Conservation (phyloP, 352 stramenopile species). For the Pythium phragmitis region DNA sequence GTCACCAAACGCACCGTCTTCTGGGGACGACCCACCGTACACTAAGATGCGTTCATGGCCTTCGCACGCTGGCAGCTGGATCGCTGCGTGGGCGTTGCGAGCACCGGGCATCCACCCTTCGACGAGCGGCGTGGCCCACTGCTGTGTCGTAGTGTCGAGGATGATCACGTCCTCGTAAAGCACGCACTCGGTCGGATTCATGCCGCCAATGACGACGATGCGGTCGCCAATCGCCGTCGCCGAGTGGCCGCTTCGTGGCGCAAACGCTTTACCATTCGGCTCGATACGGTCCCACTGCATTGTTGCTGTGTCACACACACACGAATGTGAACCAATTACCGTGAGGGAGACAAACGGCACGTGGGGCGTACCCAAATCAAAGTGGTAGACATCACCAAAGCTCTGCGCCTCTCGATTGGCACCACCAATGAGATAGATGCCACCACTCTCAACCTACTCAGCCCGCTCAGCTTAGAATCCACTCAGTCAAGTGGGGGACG, state of each 20-base stretch:
- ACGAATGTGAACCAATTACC: background rate
- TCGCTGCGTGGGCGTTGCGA: slow-evolving; percentile 57
- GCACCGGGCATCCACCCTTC: slow-evolving; percentile 41
- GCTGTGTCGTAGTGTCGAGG: slow-evolving; percentile 41
- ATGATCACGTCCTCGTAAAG: slow-evolving; percentile 63
- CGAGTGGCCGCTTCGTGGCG: slow-evolving; percentile 64
- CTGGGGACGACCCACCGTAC: slow-evolving; percentile 60
- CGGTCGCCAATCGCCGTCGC: slow-evolving; percentile 39
- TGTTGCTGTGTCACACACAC: background rate
- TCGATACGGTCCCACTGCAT: background rate
- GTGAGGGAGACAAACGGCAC: no score
- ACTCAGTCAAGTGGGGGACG: no score
- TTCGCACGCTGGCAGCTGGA: slow-evolving; percentile 29
- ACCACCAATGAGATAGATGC: slow-evolving; percentile 63
- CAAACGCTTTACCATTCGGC: slow-evolving; percentile 16
- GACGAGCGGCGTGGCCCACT: slow-evolving; percentile 35
- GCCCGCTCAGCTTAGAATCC: background rate
- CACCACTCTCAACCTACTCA: slow-evolving; percentile 24
- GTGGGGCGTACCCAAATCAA: slow-evolving; percentile 46
- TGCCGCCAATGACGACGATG: slow-evolving; percentile 62
- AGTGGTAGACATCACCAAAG: slow-evolving; percentile 52
- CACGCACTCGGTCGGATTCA: slow-evolving; percentile 38
- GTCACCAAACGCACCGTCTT: slow-evolving; percentile 50
- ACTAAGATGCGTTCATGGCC: slow-evolving; percentile 40
- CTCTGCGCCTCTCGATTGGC: slow-evolving; percentile 51